Base-by-base conservation (phyloP, 805 yeast species). In the Lachancea cidri region DNA sequence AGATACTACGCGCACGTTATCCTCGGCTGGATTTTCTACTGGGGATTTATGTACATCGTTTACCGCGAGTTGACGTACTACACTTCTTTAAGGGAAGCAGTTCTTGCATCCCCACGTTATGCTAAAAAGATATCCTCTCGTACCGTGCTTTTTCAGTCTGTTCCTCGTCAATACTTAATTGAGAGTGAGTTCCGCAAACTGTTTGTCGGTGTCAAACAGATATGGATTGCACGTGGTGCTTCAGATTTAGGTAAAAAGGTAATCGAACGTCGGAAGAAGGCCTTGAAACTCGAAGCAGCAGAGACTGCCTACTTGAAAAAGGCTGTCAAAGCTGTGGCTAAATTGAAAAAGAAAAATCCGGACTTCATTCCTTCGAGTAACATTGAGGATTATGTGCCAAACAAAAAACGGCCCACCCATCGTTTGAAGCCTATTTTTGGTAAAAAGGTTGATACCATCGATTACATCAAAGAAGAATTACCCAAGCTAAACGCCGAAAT, bases 1-100 rank as follows among this genome's bases (percentile, higher is more conserved):
- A 73, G 94, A 41, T 88, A 83, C 68, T 91, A 79, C 55, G 96
- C 95, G 7, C 97, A 89, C 59, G 93, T 81, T 0, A 72, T 91
- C 43, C 58, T 86, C 33, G 78, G 89, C 2, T 85, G 95, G 91
- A 50, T 81, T 25, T 89, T 75, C 62, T 88, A 81, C 58, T 84
- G 89, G 32, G 57, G 70, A 20, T 72, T 85, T 35, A 53, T 87
- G 42, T 89, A 78, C 58, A 71, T 86, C 36, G 70, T 91, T 38
- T 89, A 86, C 66, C 72, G 97, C 45, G 98, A 91, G 63, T 67
- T 88, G 51, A 76, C 75, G 46, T 86, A 79, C 62, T 91, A 79
- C 65, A 74, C 81, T 43, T 81, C 93, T 3, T 66, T 86, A 53
- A 76, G 94, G 51, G 78, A 79, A 54, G 89, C 88, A 7, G 85